Conservation (phyloP, 352 stramenopile species). For the Stramenopiles sp. region DNA sequence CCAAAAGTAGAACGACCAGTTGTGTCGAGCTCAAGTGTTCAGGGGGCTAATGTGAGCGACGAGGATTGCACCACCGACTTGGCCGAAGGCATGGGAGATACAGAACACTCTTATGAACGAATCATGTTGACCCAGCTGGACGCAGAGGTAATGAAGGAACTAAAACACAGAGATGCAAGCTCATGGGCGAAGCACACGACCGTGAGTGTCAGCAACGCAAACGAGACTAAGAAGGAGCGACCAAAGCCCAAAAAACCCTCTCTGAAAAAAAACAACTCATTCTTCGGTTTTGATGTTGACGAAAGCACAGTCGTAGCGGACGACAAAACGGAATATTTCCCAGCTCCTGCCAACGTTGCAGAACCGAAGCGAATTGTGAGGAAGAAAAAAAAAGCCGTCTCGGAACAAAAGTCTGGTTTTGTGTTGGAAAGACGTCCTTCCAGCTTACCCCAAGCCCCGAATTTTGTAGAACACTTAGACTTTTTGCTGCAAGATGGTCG, state of each 20-base stretch:
- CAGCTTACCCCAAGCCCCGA: neutral
- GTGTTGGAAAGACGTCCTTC: neutral
- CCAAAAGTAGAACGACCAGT: neutral
- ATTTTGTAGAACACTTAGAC: neutral
- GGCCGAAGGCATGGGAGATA: neutral
- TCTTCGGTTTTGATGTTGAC: neutral
- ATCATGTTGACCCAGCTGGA: neutral
- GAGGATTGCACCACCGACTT: neutral
- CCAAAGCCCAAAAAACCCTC: too few relatives aligned
- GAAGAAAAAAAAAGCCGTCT: neutral
- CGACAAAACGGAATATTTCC: neutral
- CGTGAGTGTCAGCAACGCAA: neutral
- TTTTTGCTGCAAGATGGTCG: neutral
- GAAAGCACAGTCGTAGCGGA: neutral
- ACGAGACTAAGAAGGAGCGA: neutral
- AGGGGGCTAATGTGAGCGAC: neutral
- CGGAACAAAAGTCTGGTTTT: neutral
- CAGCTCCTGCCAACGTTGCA: neutral
- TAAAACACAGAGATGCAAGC: neutral
- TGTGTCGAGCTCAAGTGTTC: neutral
- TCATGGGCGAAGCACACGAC: neutral
- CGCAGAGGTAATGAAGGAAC: neutral
- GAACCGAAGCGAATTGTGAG: neutral
- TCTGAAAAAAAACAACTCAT: neutral
- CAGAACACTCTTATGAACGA: neutral